Conservation (phyloP, 169 alveolate genomes). For the Plasmodium inui region DNA sequence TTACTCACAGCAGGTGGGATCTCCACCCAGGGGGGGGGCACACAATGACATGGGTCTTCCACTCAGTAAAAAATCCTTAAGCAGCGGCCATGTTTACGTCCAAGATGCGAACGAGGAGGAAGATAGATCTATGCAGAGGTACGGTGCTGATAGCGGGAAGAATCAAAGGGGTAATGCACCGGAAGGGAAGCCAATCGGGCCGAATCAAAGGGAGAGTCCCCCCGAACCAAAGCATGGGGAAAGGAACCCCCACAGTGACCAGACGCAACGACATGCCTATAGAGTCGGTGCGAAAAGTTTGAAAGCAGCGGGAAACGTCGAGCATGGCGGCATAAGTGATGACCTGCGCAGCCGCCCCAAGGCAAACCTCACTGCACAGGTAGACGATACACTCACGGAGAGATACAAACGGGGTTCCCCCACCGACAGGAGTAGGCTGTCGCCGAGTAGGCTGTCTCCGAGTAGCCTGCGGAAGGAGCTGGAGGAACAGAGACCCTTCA, state of each 20-base stretch:
- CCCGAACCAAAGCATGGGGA: neutral
- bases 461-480: neutral
- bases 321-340: neutral
- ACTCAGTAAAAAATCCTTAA: slow-evolving; percentile 6
- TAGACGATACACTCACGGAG: neutral
- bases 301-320: neutral
- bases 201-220: neutral
- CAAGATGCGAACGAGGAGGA: neutral
- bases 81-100: neutral
- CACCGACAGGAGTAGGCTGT: neutral
- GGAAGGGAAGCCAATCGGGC: neutral
- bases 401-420: neutral
- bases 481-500: neutral
- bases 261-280: neutral
- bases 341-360: neutral
- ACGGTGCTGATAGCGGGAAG: too few species aligned
- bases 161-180: too few species aligned
- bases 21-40: neutral
- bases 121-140: neutral
- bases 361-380: neutral
- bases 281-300: neutral
- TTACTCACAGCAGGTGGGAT: neutral
- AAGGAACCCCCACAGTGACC: neutral
- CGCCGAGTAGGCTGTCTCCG: neutral
- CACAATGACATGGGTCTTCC: neutral